A percentile compares a stretch with the other conserved stretches of the same genome.
These are phyloP conservation scores for Tylopilus vinaceipallidus DNA, from an alignment of 768 basidiomycete species.

Conservation along the genomic window DNA sequence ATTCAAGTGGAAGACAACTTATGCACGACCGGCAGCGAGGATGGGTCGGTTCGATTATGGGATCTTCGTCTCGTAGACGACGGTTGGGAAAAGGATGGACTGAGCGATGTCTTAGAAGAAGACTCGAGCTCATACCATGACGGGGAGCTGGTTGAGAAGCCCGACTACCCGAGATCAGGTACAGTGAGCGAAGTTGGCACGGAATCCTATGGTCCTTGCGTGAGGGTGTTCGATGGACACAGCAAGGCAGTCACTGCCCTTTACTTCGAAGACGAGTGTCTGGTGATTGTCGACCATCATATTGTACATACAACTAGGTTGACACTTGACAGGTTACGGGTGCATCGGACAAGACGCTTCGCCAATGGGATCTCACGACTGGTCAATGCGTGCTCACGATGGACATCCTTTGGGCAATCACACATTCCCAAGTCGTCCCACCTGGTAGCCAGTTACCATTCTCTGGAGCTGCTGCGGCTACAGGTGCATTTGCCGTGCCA, in stretches of 20 bases:
- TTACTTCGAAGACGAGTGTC: conserved; percentile 92
- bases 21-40: conserved; percentile 88
- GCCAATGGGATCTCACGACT: conserved; percentile 96
- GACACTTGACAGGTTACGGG: conserved; percentile 77
- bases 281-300: conserved; percentile 51
- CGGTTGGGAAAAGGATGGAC: conserved; percentile 51
- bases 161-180: conserved; percentile 41
- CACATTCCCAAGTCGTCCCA: conserved; percentile 65
- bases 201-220: conserved; percentile 52
- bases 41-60: conserved; percentile 86
- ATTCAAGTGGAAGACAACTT: conserved; percentile 91
- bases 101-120: conserved; percentile 67
- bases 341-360: conserved; percentile 95
- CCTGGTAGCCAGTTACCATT: conserved; percentile 45
- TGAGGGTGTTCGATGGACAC: conserved; percentile 83
- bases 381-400: conserved; percentile 99
- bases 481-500: conserved; percentile 73
- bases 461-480: conserved; percentile 51
- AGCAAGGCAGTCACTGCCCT: conserved; percentile 89
- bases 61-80: conserved; percentile 84
- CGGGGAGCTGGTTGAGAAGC: conserved; percentile 37
- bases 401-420: conserved; percentile 99
- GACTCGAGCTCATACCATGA: conserved; percentile 40
- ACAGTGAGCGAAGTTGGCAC: conserved; percentile 40
- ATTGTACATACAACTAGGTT: conserved; percentile 11